Conservation (phyloP, 768 basidiomycete species). For the Cystobasidium tubakii region DNA sequence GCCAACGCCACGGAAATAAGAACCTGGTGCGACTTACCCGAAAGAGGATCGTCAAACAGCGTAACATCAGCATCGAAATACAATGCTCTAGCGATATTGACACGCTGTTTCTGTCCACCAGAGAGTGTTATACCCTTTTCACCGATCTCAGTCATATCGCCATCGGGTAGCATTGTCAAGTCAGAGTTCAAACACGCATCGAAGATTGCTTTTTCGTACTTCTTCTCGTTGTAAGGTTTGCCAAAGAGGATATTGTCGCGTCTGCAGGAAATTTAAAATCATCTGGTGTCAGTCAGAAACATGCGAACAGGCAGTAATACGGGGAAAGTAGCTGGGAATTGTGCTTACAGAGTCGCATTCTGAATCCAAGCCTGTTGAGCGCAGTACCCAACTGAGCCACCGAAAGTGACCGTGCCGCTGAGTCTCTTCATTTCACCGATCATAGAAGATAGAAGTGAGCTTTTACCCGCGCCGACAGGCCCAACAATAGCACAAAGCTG, state of each 20-base stretch:
- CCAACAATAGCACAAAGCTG: slow-evolving; percentile 78
- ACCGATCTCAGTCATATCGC: slow-evolving; percentile 67
- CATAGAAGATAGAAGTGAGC: slow-evolving; percentile 38
- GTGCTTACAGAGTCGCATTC: slow-evolving; percentile 45
- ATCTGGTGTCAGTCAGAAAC: background rate
- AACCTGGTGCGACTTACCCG: background rate
- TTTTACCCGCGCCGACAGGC: slow-evolving; percentile 82
- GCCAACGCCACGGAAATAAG: background rate
- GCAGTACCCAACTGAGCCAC: slow-evolving; percentile 60
- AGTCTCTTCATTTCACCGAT: slow-evolving; percentile 53
- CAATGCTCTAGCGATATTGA: slow-evolving; percentile 79
- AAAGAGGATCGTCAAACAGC: slow-evolving; percentile 66
- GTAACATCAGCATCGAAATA: slow-evolving; percentile 81
- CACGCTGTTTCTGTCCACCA: slow-evolving; percentile 71
- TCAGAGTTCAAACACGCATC: slow-evolving; percentile 76
- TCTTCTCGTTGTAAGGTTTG: slow-evolving; percentile 68
- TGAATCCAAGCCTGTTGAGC: slow-evolving; percentile 90
- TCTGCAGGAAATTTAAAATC: slow-evolving; percentile 65
- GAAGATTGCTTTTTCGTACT: slow-evolving; percentile 72
- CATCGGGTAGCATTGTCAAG: slow-evolving; percentile 69
- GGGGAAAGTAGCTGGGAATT: too few species aligned
- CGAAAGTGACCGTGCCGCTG: slow-evolving; percentile 63
- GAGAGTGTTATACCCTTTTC: slow-evolving; percentile 83
- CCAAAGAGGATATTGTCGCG: slow-evolving; percentile 88
- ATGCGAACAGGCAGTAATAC: background rate